Base-by-base conservation (phyloP, 176 grass and related monocot genomes). In the Carex myosuroides region DNA sequence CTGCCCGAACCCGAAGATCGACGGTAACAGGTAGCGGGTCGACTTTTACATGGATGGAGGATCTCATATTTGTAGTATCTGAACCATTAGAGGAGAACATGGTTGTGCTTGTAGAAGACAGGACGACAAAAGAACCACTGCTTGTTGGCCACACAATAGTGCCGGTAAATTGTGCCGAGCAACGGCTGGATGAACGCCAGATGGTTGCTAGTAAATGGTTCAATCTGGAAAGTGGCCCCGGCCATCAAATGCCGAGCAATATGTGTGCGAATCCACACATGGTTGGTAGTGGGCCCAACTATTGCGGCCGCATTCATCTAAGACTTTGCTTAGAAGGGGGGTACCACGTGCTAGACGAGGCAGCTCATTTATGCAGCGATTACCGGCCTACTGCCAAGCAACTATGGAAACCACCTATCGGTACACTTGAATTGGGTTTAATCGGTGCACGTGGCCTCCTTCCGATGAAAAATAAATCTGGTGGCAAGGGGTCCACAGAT, bases 281-380 rank as follows among this genome's bases (percentile, higher is more conserved):
- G 68, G 12, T 11, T 29, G 69, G 84, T 8, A 69, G 68, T 8
- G 76, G 68, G 1, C 58, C 65, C 4, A 77, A 85, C 52, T 99
- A 99, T 87, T 87, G 88, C 13, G 96, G 96, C n/a, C 90, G 96
- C 54, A 59, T 99, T 64, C 93, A 99, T 80, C 89, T 99, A 37
- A 90, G 96, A 3, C 60, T 99, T 0, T 95, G 87, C 61, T 81
- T 94, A 26, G 96, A 99, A 74, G 96, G 96, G 0, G 93, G 96
- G 18, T 99, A 94, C 86, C 96, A 99, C 46, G 93, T 99, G 55
- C 88, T 99, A 13, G 96, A 99, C 79, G 96, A 99, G 88, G 96
- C 96, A 16, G 93, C 93, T 35, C 96, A 99, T 83, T 86, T 99
- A 60, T 99, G 96, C 87, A 99, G 96, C 77, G 96, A 99, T 87